Evolutionary conservation across 257 asterid genomes (phyloP).

Genomic region (Scutellaria baicalensis): DNA sequence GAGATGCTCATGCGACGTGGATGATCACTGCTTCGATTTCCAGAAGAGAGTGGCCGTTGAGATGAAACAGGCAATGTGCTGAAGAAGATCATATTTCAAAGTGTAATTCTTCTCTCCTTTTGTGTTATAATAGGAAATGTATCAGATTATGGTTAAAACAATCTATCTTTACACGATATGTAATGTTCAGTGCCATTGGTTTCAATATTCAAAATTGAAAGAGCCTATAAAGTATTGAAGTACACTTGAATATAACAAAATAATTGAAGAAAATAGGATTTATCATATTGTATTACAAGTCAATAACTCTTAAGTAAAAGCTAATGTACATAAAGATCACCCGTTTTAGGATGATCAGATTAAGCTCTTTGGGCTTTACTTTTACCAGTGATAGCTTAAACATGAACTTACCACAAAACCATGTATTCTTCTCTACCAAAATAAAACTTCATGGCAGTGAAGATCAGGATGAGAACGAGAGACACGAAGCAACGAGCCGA

Average conservation of each 20-base stretch:
- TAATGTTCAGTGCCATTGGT: no score
- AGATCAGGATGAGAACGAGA: neutral
- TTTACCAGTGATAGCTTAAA: neutral
- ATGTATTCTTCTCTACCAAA: neutral
- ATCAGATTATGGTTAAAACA: neutral
- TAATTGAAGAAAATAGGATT: neutral
- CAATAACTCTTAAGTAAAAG: neutral
- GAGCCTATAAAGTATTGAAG: no score
- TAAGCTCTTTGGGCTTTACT: neutral
- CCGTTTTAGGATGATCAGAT: neutral
- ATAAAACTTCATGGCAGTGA: neutral
- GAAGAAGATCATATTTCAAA: neutral
- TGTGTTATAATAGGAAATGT: conserved; percentile 2
- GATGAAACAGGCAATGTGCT: neutral
- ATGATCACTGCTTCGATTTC: no score
- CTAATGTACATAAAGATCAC: conserved; percentile 13
- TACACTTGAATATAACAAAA: neutral
- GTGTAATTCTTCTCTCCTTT: neutral
- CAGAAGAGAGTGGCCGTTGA: neutral
- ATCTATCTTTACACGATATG: neutral
- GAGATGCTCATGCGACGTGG: neutral
- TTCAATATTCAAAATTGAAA: no score
- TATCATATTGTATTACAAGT: neutral
- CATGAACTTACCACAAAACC: neutral
- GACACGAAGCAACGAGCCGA: neutral